phyloP scores from a whole-genome alignment of 495 filamentous ascomycete genomes.

The Sordaria brevicollis region DNA sequence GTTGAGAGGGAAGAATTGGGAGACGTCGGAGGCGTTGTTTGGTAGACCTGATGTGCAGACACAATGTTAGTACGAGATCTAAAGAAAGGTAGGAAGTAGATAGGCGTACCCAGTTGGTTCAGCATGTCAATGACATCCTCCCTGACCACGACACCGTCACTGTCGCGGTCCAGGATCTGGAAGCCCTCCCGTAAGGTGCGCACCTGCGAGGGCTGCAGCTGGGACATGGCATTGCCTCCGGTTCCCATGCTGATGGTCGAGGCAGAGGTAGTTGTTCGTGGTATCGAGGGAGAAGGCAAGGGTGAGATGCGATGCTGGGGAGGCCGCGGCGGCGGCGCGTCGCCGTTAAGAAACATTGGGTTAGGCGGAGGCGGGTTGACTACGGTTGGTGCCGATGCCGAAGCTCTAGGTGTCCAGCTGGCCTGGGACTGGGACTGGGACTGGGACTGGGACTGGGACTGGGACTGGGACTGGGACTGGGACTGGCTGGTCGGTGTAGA shows the following conservation, averaged over 20 bases:
- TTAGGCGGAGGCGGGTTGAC: not conserved
- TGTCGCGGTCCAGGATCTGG: constrained; percentile 74
- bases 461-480: constrained; percentile 10
- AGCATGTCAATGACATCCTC: constrained; percentile 77
- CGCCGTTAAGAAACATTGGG: not conserved
- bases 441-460: too few relatives aligned
- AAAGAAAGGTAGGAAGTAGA: not conserved
- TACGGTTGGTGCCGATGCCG: not conserved
- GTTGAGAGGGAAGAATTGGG: constrained; percentile 66
- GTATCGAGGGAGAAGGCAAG: not conserved
- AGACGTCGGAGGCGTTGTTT: constrained; percentile 45
- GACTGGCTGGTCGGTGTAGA: constrained; percentile 24
- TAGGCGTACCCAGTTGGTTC: constrained; percentile 53
- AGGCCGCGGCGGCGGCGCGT: not conserved
- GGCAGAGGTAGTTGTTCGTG: constrained; percentile 11
- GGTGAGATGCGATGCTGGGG: not conserved
- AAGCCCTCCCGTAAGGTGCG: constrained; percentile 75
- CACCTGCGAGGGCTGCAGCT: constrained; percentile 56
- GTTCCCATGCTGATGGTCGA: not conserved
- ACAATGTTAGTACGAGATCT: not conserved
- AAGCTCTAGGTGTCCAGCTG: not conserved
- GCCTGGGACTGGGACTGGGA: constrained; percentile 17
- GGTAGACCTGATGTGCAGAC: constrained; percentile 29
- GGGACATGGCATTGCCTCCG: constrained; percentile 46
- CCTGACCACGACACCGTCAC: constrained; percentile 62